Evolutionary conservation across 2,329 filamentous ascomycete species (phyloP), one percentile per base, ranked within the genome.

Genomic region (Apiospora hydei): DNA sequence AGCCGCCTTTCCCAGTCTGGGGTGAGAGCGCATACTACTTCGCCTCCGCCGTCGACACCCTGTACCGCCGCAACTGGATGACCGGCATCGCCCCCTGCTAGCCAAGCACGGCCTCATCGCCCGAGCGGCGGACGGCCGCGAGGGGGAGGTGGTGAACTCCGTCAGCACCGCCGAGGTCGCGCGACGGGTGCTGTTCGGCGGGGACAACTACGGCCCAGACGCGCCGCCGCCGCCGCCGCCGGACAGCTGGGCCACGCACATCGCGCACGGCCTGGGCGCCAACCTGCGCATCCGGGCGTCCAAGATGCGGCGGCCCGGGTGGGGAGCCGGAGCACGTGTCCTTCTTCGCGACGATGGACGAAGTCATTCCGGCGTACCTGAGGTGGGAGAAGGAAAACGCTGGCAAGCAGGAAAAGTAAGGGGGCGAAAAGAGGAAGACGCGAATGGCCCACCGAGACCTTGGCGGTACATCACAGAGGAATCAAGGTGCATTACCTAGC

Each of bases 191-290:
- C 61, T 76, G 34, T 64, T 67, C 13, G 75, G 72, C 18, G 75
- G 72, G 14, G 67, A 69, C 3, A 70, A 74, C 44, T 76, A 76
- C 53, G 73, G 74, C 69, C 72, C 75, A 1, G 70, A 73, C 14
- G 74, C 73, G 43, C 43, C 73, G 24, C 71, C 75, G 41, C 71
- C 75, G 41, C 74, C 75, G 30, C 72, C 74, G 14, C 46, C 71
- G 3, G 75, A 76, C 49, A 73, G 73, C 14, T 76, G 75, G 75
- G 74, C 73, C 7, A 71, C 73, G 71, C 74, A 76, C 21, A 74
- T 76, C 5, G 69, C 75, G 43, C 70, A 73, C 44, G 72, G 72
- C 71, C 71, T 73, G 41, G 74, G 75, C 1, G 70, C 74, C 41
- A 76, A 76, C 44, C 73, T 75, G 73, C 68, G 73, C 26, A 41